Evolutionary conservation across 2,329 filamentous ascomycete genomes (phyloP), one percentile per base, ranked within the genome.

Genomic region (Trichoderma asperellum): DNA sequence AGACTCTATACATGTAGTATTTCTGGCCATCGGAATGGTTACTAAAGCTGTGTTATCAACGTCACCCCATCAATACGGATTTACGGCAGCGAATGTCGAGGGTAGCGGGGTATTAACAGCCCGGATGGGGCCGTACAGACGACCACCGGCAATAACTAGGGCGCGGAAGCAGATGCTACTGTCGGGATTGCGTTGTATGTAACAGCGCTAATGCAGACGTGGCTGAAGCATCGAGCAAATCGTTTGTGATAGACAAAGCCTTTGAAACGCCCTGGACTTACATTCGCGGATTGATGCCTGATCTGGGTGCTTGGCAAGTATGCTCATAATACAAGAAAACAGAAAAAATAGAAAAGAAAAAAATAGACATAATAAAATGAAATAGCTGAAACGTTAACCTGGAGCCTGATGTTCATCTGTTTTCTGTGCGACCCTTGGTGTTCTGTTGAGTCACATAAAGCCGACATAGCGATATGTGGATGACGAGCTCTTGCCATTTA

Each of bases 81-180:
- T 49, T 66, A 27, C n/a, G n/a, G 37, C 29, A 35, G 37, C 7
- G 27, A 35, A 35, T 35, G n/a, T 37, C 37, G 53, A 53, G 58
- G 35, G 53, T 66, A 62, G 59, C 64, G 64, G 64, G 49, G 47
- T 52, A 55, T 43, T 24, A 52, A 59, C 40, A 67, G 21, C 37
- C 64, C 55, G 40, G 63, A 67, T 37, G 64, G 37, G 55, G 64
- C 55, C 64, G 64, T 58, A 21, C 12, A 11, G 29, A 52, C 32
- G 29, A 67, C 64, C 29, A 16, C 43, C 29, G 55, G 27, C 16
- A 55, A 27, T 18, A 27, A 35, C 11, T 18, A 47, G 18, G 18
- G n/a, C 10, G 43, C 43, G 43, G 43, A 47, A 47, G 40, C 18
- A n/a, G 43, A 49, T 8, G n/a, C n/a, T 49, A 49, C 43, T 49